Evolutionary conservation across 2,329 filamentous ascomycete genomes (phyloP), one percentile per base, ranked within the genome.

Genomic region (Xylaria sp.): DNA sequence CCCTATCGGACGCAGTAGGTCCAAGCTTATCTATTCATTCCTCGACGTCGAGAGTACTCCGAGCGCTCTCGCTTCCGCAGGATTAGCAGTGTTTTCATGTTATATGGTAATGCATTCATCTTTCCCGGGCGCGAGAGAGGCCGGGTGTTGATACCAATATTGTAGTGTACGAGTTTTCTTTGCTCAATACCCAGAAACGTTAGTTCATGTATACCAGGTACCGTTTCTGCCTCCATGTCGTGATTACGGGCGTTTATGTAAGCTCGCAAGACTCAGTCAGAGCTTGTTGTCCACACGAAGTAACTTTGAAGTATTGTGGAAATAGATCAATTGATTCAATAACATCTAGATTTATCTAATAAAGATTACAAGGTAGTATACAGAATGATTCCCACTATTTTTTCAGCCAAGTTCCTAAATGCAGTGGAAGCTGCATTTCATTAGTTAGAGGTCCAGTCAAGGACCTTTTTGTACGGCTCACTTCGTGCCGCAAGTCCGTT

Each of bases 401-500:
- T n/a, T n/a, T n/a, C n/a, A n/a, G n/a, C n/a, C n/a, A n/a, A n/a
- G n/a, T n/a, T n/a, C n/a, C n/a, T n/a, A n/a, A n/a, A n/a, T n/a
- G n/a, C n/a, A 33, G 31, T 37, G 12, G 14, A 12, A 11, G 12
- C 14, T 37, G 35, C 35, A 6, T 15, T 37, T 37, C 12, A 37
- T 12, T 37, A 12, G 14, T 12, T 37, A 3, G 37, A 40, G 2
- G 67, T 68, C 69, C 68, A 71, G 46, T 71, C 63, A 1, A 69
- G 19, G 12, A 71, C 49, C 9, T 63, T 47, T 2, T 43, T 42
- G n/a, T 70, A 70, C 9, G 68, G 61, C 2, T 52, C 28, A 4
- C 68, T 64, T n/a, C 68, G 38, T 0, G 67, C 35, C 1, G 64
- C 57, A 19, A 69, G 53, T 7, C 67, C 67, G 23, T 68, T 66